Percentiles rank a stretch among this genome's conserved stretches.
These are phyloP conservation scores for Saccharomyces mikatae DNA, from an alignment of 805 yeast genomes.

Conservation along the genomic window DNA sequence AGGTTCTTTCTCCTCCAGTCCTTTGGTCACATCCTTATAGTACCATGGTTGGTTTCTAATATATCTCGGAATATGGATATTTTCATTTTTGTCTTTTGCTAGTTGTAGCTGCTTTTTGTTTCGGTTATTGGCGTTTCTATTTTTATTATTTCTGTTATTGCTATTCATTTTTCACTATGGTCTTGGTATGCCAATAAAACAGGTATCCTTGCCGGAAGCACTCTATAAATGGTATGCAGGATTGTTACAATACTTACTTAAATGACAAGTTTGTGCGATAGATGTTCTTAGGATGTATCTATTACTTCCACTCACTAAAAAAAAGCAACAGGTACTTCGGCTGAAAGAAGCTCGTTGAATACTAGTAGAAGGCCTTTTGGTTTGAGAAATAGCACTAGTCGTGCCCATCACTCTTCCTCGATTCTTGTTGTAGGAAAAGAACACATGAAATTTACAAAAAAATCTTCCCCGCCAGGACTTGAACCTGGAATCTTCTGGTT, in stretches of 20 bases:
- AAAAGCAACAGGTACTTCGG: no score
- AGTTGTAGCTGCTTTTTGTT: neutral
- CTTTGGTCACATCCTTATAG: slow-evolving; percentile 11
- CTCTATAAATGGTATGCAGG: neutral
- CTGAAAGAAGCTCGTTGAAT: no score
- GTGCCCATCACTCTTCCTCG: neutral
- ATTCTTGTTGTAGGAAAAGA: no score
- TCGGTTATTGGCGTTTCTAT: neutral
- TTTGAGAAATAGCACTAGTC: no score
- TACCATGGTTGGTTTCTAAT: slow-evolving; percentile 31
- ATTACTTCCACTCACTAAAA: neutral
- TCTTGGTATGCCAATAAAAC: neutral
- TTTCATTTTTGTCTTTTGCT: slow-evolving; percentile 7
- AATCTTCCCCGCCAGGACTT: slow-evolving; percentile 46
- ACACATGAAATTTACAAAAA: neutral
- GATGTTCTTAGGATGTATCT: neutral
- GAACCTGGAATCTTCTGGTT: slow-evolving; percentile 47
- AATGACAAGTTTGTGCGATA: neutral
- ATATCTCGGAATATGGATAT: slow-evolving; percentile 26
- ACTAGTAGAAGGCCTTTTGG: no score
- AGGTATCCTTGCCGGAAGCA: neutral
- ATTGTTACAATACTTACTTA: neutral
- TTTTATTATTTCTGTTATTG: neutral
- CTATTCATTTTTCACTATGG: slow-evolving; percentile 1
- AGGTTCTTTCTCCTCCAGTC: neutral